These are phyloP conservation scores for Flaveria linearis DNA, from an alignment of 129 eudicot genomes.

Conservation along the genomic window DNA sequence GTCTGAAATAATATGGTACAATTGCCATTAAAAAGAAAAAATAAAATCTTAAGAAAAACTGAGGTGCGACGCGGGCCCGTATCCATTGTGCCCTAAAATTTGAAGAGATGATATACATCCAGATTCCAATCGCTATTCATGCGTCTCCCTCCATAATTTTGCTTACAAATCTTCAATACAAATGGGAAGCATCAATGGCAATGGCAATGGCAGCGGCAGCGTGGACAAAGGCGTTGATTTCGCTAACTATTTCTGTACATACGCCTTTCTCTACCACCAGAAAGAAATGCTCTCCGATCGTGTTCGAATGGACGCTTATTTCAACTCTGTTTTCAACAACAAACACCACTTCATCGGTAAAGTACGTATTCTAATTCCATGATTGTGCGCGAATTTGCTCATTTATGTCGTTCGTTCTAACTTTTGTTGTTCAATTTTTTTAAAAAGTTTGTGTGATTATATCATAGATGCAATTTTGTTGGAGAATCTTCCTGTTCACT, in stretches of 20 bases:
- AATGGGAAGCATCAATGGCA: slow-evolving; percentile 41
- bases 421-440: no score
- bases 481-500: no score
- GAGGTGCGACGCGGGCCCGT: slow-evolving; percentile 8
- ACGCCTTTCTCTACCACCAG: slow-evolving; percentile 96
- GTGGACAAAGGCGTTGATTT: slow-evolving; percentile 92
- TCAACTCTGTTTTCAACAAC: slow-evolving; percentile 69
- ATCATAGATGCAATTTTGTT: background rate
- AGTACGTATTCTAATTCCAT: slow-evolving; percentile 32
- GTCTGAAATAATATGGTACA: no score
- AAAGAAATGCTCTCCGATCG: slow-evolving; percentile 98
- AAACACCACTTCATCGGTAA: slow-evolving; percentile 67
- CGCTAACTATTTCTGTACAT: slow-evolving; percentile 97
- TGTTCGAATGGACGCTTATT: slow-evolving; percentile 95
- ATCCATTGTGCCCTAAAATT: slow-evolving; percentile 26
- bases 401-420: background rate
- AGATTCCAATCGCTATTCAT: slow-evolving; percentile 19
- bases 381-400: background rate
- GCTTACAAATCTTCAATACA: background rate
- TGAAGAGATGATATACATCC: background rate
- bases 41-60: background rate
- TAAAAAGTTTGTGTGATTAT: background rate
- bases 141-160: slow-evolving; percentile 29
- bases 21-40: no score
- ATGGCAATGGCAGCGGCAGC: slow-evolving; percentile 25